Conservation (phyloP, 768 basidiomycete genomes). For the Cystobasidium ongulense region DNA sequence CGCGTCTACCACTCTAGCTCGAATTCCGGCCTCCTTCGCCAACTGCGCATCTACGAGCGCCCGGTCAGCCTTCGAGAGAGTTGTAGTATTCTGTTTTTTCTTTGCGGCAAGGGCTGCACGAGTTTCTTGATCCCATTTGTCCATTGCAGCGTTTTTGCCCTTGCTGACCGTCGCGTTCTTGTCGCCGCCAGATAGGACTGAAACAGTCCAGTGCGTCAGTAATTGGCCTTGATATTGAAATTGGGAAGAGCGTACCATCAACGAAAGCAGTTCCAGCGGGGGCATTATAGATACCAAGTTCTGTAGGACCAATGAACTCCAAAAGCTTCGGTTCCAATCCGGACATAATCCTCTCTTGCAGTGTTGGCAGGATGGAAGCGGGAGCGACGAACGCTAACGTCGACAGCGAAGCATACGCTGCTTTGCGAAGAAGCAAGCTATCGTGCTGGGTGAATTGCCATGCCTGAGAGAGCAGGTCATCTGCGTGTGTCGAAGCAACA, state of each 20-base stretch:
- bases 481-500: constrained; percentile 23
- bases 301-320: constrained; percentile 59
- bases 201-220: not conserved
- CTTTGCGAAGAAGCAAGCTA: constrained; percentile 44
- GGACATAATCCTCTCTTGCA: constrained; percentile 59
- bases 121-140: constrained; percentile 93
- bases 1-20: constrained; percentile 55
- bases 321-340: constrained; percentile 62
- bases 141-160: constrained; percentile 72
- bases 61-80: constrained; percentile 73
- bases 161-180: constrained; percentile 55
- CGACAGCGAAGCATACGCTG: constrained; percentile 64
- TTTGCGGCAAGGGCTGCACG: constrained; percentile 44
- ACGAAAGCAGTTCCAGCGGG: constrained; percentile 71
- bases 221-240: not conserved
- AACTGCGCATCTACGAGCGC: constrained; percentile 75
- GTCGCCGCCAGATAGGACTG: not conserved
- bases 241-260: constrained; percentile 55
- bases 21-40: constrained; percentile 64
- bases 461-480: constrained; percentile 29
- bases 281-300: constrained; percentile 76
- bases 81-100: not conserved
- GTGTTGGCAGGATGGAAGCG: constrained; percentile 55
- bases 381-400: constrained; percentile 78
- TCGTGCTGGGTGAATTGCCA: constrained; percentile 4